These are phyloP conservation scores for Macrocystidia cucumis DNA, from an alignment of 1,284 basidiomycete species.

Conservation along the genomic window DNA sequence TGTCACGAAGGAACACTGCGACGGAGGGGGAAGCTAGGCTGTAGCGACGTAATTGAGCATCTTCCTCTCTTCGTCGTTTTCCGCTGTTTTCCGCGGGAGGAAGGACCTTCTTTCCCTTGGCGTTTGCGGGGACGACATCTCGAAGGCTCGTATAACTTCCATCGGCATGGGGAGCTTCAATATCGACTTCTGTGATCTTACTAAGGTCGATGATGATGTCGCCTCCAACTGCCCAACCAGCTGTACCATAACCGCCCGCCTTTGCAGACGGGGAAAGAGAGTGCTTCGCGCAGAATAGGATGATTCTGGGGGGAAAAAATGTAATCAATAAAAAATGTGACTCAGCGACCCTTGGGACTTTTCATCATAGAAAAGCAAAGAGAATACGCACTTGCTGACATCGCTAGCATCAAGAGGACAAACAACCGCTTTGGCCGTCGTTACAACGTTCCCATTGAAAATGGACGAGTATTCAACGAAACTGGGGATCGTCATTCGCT, in stretches of 20 bases:
- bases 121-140: slow-evolving; percentile 38
- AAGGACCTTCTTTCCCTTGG: slow-evolving; percentile 44
- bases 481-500: slow-evolving; percentile 24
- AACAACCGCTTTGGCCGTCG: slow-evolving; percentile 48
- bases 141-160: slow-evolving; percentile 51
- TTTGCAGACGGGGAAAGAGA: slow-evolving; percentile 75
- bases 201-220: slow-evolving; percentile 78
- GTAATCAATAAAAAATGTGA: slow-evolving; percentile 7
- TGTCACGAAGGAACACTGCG: slow-evolving; percentile 45
- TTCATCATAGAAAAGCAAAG: slow-evolving; percentile 2
- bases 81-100: slow-evolving; percentile 18
- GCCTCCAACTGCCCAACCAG: slow-evolving; percentile 81
- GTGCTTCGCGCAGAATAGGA: slow-evolving; percentile 65
- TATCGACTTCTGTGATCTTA: slow-evolving; percentile 56
- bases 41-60: slow-evolving; percentile 42
- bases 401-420: slow-evolving; percentile 69
- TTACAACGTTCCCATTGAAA: slow-evolving; percentile 74
- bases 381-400: slow-evolving; percentile 54
- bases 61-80: slow-evolving; percentile 53
- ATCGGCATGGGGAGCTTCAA: slow-evolving; percentile 48
- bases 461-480: slow-evolving; percentile 57
- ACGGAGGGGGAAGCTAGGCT: slow-evolving; percentile 45
- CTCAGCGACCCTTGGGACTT: slow-evolving; percentile 1
- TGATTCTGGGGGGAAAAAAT: slow-evolving; percentile 34
- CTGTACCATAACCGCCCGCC: slow-evolving; percentile 84